Base-by-base conservation (phyloP, 2,329 filamentous ascomycete species). In the Pezicula radicicola region DNA sequence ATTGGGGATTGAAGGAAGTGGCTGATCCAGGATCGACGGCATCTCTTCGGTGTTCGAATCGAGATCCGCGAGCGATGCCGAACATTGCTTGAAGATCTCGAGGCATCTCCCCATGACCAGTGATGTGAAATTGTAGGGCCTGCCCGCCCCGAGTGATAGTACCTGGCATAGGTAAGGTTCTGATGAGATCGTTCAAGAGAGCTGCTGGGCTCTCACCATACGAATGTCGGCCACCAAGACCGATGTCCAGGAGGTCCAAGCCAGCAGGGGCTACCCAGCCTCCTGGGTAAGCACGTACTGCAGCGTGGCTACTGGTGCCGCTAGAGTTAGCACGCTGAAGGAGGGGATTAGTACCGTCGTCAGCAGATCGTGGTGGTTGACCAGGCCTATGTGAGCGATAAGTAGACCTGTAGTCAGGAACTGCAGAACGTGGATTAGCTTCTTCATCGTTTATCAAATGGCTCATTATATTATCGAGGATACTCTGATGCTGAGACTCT, bases 261-360 rank as follows among this genome's bases (percentile, higher is more conserved):
- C 30, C 30, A 43, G 54, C 54, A 70, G 70, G 54, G 68, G 70
- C 58, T 70, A 88, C 72, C 45, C 80, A 73, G 48, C 75, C 75
- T n/a, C 75, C 70, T 35, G 75, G 71, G 37, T 71, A 68, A 42
- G 73, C 71, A 45, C 80, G 79, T 48, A 79, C 75, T 8, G 75
- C 63, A 33, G 64, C 64, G 16, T 83, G 78, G 51, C 73, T 72
- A 21, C 65, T 68, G 25, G 70, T 62, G 19, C 73, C 71, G 45
- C 66, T 49, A 36, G 55, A 47, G 44, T 55, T 70, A 43, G 70
- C 69, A 51, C 89, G 86, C 58, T 91, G 87, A 49, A 97, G 81
- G 12, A 97, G 77, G 41, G 93, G 93, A 64, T 97, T 97, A 19
- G 85, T 78, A 3, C 91, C 91, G 66, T 97, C 92, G 58, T 96